Conservation (phyloP, 345 rosid genomes). For the Theobroma cacao region DNA sequence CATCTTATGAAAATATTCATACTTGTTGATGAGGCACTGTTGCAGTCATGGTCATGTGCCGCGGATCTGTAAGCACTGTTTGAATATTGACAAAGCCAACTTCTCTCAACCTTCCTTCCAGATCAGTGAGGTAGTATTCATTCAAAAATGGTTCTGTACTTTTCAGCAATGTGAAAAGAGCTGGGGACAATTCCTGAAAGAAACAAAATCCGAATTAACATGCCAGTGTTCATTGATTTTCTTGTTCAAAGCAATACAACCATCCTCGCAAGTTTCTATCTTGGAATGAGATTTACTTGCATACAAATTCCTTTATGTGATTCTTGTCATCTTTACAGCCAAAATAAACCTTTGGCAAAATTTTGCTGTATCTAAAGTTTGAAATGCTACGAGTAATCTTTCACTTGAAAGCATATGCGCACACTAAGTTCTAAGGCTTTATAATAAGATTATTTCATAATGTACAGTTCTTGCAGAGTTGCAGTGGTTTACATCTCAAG, state of each 20-base stretch:
- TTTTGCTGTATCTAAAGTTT: background rate
- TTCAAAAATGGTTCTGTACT: conserved; percentile 63
- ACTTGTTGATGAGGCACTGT: conserved; percentile 32
- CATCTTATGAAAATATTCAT: background rate
- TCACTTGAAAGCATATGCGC: background rate
- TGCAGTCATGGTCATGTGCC: conserved; percentile 53
- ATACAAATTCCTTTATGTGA: background rate
- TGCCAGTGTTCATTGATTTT: background rate
- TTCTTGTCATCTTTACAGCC: background rate
- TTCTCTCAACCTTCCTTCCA: conserved; percentile 47
- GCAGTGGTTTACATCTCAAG: background rate
- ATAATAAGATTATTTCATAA: too few relatives aligned
- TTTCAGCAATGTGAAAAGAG: conserved; percentile 52
- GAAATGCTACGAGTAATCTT: background rate
- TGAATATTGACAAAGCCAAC: conserved; percentile 42
- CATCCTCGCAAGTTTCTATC: background rate
- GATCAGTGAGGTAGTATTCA: conserved; percentile 48
- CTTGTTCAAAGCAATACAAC: background rate
- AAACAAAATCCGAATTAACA: background rate
- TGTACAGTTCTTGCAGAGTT: too few relatives aligned
- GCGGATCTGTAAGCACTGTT: conserved; percentile 46
- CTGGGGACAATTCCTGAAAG: conserved; percentile 52
- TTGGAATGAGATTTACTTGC: background rate
- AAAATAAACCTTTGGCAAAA: background rate
- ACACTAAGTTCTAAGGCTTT: background rate